phyloP scores from a whole-genome alignment of 1,139 yeast genomes.

The Protomyces inundatus region DNA sequence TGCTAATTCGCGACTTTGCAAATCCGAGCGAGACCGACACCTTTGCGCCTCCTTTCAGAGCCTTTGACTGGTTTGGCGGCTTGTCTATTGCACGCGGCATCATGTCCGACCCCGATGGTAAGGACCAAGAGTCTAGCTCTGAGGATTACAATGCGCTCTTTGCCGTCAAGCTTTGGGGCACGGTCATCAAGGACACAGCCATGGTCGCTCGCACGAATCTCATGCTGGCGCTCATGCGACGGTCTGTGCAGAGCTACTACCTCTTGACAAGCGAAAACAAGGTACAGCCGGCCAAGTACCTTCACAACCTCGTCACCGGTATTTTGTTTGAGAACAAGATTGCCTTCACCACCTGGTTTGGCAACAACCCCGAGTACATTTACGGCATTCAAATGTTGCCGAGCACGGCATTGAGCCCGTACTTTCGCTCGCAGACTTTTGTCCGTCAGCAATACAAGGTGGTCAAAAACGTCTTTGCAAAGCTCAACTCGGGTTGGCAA shows the following conservation, averaged over 20 bases:
- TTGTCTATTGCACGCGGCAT: slow-evolving; percentile 84
- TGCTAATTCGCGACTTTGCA: slow-evolving; percentile 68
- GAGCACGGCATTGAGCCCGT: slow-evolving; percentile 6
- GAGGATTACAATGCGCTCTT: slow-evolving; percentile 64
- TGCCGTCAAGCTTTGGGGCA: slow-evolving; percentile 79
- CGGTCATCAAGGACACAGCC: slow-evolving; percentile 59
- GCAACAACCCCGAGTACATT: slow-evolving; percentile 68
- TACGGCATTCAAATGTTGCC: slow-evolving; percentile 69
- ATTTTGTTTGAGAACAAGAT: slow-evolving; percentile 48
- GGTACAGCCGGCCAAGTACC: slow-evolving; percentile 53
- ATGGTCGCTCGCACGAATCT: slow-evolving; percentile 72
- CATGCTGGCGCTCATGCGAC: slow-evolving; percentile 60
- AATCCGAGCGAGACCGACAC: slow-evolving; percentile 59
- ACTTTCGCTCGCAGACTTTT: slow-evolving; percentile 6
- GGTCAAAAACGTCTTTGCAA: not conserved
- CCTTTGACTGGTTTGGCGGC: slow-evolving; percentile 75
- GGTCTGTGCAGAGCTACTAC: slow-evolving; percentile 61
- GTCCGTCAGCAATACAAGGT: slow-evolving; percentile 1
- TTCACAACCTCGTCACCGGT: slow-evolving; percentile 67
- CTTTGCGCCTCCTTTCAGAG: slow-evolving; percentile 71
- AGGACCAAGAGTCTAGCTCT: slow-evolving; percentile 72
- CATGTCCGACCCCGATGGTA: slow-evolving; percentile 65
- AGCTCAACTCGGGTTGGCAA: slow-evolving; percentile 4
- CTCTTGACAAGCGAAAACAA: slow-evolving; percentile 53
- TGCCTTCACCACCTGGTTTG: slow-evolving; percentile 89